Conservation (phyloP, 164 flowering plant genomes). For the Chloranthus sessilifolius region DNA sequence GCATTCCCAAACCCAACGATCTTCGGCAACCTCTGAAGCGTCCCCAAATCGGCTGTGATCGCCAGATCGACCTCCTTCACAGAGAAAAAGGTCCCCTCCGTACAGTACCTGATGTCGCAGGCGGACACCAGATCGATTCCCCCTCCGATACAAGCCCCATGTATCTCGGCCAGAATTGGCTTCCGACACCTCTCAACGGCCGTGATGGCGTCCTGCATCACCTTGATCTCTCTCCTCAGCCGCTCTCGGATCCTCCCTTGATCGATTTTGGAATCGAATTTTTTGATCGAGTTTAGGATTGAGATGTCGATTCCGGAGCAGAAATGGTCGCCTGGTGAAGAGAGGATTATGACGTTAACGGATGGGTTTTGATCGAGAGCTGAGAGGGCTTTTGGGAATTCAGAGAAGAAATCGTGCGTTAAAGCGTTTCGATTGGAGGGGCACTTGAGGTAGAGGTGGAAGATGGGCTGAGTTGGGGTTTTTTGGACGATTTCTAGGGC, state of each 20-base stretch:
- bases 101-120: slow-evolving; percentile 73
- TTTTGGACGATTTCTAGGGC: slow-evolving; percentile 26
- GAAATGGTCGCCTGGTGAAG: slow-evolving; percentile 58
- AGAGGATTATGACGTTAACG: slow-evolving; percentile 54
- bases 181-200: slow-evolving; percentile 77
- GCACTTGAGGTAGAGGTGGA: slow-evolving; percentile 45
- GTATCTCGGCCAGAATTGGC: slow-evolving; percentile 64
- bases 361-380: slow-evolving; percentile 64
- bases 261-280: slow-evolving; percentile 20
- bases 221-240: slow-evolving; percentile 52
- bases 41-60: slow-evolving; percentile 76
- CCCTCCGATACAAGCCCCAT: slow-evolving; percentile 86
- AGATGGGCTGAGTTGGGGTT: slow-evolving; percentile 26
- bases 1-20: slow-evolving; percentile 83
- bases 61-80: slow-evolving; percentile 93
- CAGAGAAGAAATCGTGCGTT: slow-evolving; percentile 63
- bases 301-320: slow-evolving; percentile 84
- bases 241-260: slow-evolving; percentile 52
- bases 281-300: slow-evolving; percentile 15
- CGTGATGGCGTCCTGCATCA: slow-evolving; percentile 59
- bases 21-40: slow-evolving; percentile 81
- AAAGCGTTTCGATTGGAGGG: slow-evolving; percentile 69
- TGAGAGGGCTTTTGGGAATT: slow-evolving; percentile 63
- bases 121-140: slow-evolving; percentile 80
- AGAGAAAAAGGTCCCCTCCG: slow-evolving; percentile 52